Conservation (phyloP, 306 rosid genomes). For the Pueraria montana region DNA sequence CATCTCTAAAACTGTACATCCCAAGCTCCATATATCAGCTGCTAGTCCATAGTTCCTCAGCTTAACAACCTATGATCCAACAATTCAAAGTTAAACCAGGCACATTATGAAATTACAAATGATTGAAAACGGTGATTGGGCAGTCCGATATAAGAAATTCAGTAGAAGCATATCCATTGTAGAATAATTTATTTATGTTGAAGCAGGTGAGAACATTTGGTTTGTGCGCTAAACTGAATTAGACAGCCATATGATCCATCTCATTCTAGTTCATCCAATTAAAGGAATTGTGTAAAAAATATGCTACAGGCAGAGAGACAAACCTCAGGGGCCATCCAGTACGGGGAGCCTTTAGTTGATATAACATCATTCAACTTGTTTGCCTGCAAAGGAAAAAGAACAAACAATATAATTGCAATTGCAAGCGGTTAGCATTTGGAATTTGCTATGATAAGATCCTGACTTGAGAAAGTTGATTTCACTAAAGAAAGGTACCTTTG, state of each 20-base stretch:
- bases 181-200: no score
- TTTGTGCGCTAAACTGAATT: not conserved
- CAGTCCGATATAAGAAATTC: constrained; percentile 6
- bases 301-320: constrained; percentile 13
- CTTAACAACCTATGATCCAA: constrained; percentile 59
- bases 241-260: constrained; percentile 24
- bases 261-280: constrained; percentile 33
- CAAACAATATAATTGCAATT: not conserved
- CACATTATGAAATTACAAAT: constrained; percentile 12
- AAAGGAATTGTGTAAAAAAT: constrained; percentile 26
- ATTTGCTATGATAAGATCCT: constrained; percentile 17
- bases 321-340: constrained; percentile 74
- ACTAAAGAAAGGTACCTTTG: constrained; percentile 52
- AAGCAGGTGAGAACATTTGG: constrained; percentile 3
- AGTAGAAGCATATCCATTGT: not conserved
- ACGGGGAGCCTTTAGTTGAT: constrained; percentile 67
- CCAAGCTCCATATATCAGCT: constrained; percentile 71
- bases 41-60: constrained; percentile 54
- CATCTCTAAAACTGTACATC: constrained; percentile 68
- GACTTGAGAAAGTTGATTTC: constrained; percentile 13
- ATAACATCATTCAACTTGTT: constrained; percentile 61
- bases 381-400: constrained; percentile 49
- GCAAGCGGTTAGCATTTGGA: constrained; percentile 13
- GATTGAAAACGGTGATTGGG: not conserved
- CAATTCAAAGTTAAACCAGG: not conserved